Evolutionary conservation across 2,329 filamentous ascomycete species (phyloP), one percentile per base, ranked within the genome.

Genomic region (Pezicula neosporulosa): DNA sequence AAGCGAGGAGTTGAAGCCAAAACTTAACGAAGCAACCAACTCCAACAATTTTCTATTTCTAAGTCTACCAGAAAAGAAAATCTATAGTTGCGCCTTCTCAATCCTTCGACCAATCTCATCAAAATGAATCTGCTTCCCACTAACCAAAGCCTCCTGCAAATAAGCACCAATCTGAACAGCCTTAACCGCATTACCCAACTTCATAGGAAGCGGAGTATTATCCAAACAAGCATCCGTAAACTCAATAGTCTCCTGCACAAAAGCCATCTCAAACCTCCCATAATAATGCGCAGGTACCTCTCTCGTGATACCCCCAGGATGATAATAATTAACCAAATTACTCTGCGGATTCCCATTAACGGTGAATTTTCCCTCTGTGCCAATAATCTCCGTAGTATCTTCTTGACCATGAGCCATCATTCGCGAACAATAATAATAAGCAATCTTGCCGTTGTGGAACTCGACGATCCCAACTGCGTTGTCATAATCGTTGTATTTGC

Each of bases 381-480:
- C 84, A 47, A 86, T 82, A 55, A 87, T 77, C 67, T 86, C 82
- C 0, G 83, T 85, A 53, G 75, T 78, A 63, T 87, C 84, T 56
- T 85, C 78, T 66, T 87, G 83, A 1, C 84, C 84, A 0, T 79
- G 77, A 0, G 82, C 79, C 77, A 86, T 86, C 78, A 85, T 87
- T 15, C 83, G 74, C 10, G 74, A 80, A 39, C 73, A 75, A 65
- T 83, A 87, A 56, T 85, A 78, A 62, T 85, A 82, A 2, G 82
- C 82, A 44, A 87, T 80, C 61, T 78, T 78, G 46, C 79, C 81
- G 47, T 75, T 75, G 61, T 76, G 77, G 66, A 87, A 87, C 66
- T 87, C 83, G n/a, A 86, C 77, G n/a, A 86, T 69, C 4, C 81
- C 83, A 1, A 84, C 73, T 4, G 78, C 81, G 55, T 85, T 85